phyloP scores from a whole-genome alignment of 164 flowering plant genomes.

The Santalum album region DNA sequence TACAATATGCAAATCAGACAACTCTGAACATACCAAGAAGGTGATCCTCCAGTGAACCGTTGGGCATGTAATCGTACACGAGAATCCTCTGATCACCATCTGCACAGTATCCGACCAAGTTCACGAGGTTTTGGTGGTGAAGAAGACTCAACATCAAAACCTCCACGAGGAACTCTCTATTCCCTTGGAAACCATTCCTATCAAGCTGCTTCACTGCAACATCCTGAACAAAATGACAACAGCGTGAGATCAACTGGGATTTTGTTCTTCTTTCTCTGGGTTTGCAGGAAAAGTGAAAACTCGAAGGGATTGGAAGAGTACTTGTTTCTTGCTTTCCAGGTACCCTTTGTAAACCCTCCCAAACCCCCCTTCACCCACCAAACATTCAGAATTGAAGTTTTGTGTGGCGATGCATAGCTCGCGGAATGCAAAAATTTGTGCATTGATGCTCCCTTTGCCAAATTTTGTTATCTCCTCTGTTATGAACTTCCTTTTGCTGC shows the following conservation, averaged over 20 bases:
- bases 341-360: conserved; percentile 76
- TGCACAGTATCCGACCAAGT: conserved; percentile 32
- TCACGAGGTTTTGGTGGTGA: conserved; percentile 33
- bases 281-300: too few species aligned
- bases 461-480: conserved; percentile 38
- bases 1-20: neutral
- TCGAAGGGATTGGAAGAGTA: conserved; percentile 16
- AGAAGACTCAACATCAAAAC: conserved; percentile 29
- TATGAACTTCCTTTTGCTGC: conserved; percentile 40
- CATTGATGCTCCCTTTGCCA: conserved; percentile 47
- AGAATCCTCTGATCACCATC: conserved; percentile 35
- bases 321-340: conserved; percentile 35
- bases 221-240: conserved; percentile 17
- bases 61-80: conserved; percentile 33
- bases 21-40: conserved; percentile 24
- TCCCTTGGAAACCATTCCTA: conserved; percentile 35
- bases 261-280: too few species aligned
- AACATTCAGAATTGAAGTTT: conserved; percentile 42
- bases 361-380: conserved; percentile 82
- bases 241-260: too few species aligned
- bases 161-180: conserved; percentile 32
- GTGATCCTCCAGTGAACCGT: conserved; percentile 37
- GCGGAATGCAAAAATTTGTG: conserved; percentile 41
- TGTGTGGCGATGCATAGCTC: conserved; percentile 54
- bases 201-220: conserved; percentile 45